These are phyloP conservation scores for Taxillus chinensis DNA, from an alignment of 164 flowering plant genomes.

Conservation along the genomic window DNA sequence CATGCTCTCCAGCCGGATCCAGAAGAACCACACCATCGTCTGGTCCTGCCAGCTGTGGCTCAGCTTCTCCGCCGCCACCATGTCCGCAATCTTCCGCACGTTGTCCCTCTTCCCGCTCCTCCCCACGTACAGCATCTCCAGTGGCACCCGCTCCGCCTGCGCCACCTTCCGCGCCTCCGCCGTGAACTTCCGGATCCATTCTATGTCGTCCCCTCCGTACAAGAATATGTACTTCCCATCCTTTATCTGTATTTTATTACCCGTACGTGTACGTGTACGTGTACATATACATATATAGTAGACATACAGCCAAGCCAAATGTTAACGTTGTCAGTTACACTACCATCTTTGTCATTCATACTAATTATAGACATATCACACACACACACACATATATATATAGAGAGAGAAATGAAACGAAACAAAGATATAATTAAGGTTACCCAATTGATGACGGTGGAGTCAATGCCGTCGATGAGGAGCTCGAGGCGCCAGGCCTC, in stretches of 20 bases:
- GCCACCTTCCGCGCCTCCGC: constrained; percentile 11
- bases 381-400: no score
- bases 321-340: no score
- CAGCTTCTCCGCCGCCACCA: constrained; percentile 15
- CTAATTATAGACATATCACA: no score
- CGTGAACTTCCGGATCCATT: constrained; percentile 33
- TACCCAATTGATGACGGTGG: constrained; percentile 35
- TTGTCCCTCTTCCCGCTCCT: constrained; percentile 24
- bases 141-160: constrained; percentile 4
- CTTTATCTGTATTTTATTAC: constrained; percentile 15
- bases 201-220: constrained; percentile 44
- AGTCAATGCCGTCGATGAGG: constrained; percentile 35
- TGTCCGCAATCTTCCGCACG: constrained; percentile 7
- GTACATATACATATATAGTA: no score
- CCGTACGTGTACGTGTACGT: no score
- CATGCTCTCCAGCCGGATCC: constrained; percentile 39
- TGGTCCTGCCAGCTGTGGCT: constrained; percentile 20
- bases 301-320: no score
- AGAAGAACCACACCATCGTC: constrained; percentile 27
- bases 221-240: constrained; percentile 33
- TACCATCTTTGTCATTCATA: no score
- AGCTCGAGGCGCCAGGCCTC: constrained; percentile 41
- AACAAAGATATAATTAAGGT: background rate
- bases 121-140: constrained; percentile 37
- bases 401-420: no score